Evolutionary conservation across 495 filamentous ascomycete genomes (phyloP).

Genomic region (Aspergillus hancockii): DNA sequence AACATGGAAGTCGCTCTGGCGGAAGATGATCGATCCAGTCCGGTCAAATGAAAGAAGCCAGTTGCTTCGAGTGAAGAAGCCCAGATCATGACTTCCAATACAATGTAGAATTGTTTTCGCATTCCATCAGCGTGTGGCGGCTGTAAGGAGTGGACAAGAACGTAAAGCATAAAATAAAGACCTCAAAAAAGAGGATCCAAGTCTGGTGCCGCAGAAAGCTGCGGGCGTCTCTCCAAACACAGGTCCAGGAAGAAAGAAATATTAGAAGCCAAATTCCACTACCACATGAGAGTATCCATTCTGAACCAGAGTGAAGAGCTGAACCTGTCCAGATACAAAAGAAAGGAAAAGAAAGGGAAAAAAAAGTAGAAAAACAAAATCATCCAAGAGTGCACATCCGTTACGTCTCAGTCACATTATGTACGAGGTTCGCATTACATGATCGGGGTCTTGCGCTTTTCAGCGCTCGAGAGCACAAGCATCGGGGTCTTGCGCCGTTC

Average conservation of each 20-base stretch:
- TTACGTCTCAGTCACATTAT: constrained; percentile 47
- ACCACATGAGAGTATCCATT: constrained; percentile 1
- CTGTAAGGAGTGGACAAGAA: background rate
- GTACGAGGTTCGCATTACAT: constrained; percentile 43
- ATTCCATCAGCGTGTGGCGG: background rate
- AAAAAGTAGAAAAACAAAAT: constrained; percentile 16
- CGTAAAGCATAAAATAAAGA: background rate
- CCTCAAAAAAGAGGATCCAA: background rate
- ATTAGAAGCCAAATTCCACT: background rate
- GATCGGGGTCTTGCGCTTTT: constrained; percentile 84
- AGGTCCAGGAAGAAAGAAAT: background rate
- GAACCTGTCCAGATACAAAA: constrained; percentile 2
- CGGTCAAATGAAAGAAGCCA: background rate
- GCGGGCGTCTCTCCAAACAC: background rate
- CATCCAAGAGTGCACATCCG: constrained; percentile 26
- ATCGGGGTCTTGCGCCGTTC: constrained; percentile 79
- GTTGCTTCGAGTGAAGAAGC: background rate
- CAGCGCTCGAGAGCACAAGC: constrained; percentile 83
- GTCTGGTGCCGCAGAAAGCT: background rate
- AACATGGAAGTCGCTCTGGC: constrained; percentile 1
- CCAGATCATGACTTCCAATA: background rate
- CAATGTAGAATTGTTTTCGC: background rate
- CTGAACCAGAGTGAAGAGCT: background rate
- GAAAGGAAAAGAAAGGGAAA: constrained; percentile 12
- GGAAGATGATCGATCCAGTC: background rate